Base-by-base conservation (phyloP, 2,329 filamentous ascomycete genomes). In the Hyphodiscus sp. region DNA sequence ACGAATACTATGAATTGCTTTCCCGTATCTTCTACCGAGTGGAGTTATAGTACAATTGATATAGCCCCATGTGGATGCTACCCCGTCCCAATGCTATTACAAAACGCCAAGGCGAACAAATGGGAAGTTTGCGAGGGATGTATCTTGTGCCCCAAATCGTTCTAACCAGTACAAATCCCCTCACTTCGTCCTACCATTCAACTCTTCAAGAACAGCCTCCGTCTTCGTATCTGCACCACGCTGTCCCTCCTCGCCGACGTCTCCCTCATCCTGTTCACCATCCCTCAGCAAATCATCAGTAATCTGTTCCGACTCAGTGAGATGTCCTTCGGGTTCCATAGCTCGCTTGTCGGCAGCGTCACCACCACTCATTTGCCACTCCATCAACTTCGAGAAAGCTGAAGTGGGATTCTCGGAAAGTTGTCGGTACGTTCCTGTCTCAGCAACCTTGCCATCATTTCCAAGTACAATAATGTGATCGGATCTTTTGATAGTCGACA, bases 401-500 rank as follows among this genome's bases (percentile, higher is more conserved):
- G 92, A 95, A 10, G 86, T 75, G 16, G 81, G 79, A 55, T 89
- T 82, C 5, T 80, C 76, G 50, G 85, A 87, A 20, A 99, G 79
- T 59, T 90, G 81, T 20, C 78, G 73, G 69, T 95, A 99, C 54
- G 86, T 87, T 53, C 94, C 94, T 59, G 88, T 87, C 70, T 99
- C 92, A 2, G 92, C 94, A 2, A 99, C 92, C 54, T 81, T 86
- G 58, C 94, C 95, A 65, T 96, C 86, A 53, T 79, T 83, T 56
- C 87, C 87, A 41, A 99, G 84, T 29, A 96, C 92, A 62, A 99
- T 94, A 67, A 99, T 95, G 59, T 85, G 86, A 67, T 99, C 94
- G 1, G 89, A 95, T 55, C 94, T 83, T 73, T 97, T 96, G 73
- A 99, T 99, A 0, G 94, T 99, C 1, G 89, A 95, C 4, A 99